Base-by-base conservation (phyloP, 2,329 filamentous ascomycete genomes). In the Colletotrichum tamarilloi region DNA sequence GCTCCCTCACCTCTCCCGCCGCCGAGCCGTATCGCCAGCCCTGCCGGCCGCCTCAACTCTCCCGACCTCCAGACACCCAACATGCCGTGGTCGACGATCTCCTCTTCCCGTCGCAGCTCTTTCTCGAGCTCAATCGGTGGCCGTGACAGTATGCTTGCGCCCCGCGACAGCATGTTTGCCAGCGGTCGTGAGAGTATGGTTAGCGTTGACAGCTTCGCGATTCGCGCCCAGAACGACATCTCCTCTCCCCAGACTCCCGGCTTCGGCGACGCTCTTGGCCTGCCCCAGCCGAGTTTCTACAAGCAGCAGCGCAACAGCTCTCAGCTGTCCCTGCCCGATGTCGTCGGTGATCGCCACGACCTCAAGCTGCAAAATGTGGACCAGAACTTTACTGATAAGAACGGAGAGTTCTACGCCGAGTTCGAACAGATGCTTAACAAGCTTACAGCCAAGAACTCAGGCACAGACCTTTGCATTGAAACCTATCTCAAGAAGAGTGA, bases 361-460 rank as follows among this genome's bases (percentile, higher is more conserved):
- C 91, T 88, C 78, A 87, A 89, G 74, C 85, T 92, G 19, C 91
- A 93, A 78, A 90, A 92, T 68, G 89, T 93, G 0, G 90, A 91
- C 76, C 91, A 91, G 2, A 91, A 90, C 82, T 93, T 93, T 82
- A 92, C 88, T 6, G 91, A 93, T 78, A 87, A 87, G 59, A 90
- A 86, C 42, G 91, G 90, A 38, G 85, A 91, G 74, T 93, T 91
- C 79, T 90, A 89, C 75, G 84, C 84, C 73, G 85, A 83, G 1
- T 92, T 92, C 74, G 87, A 89, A 70, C 85, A 87, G 79, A 88
- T 85, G 77, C 85, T 92, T 1, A 86, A 89, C 38, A 80, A 81
- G 2, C 82, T 93, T 19, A 80, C 77, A 58, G 89, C 87, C 9
- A 84, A 86, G 74, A 91, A 88, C 73, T 92, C 90, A 0, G 87